Evolutionary conservation across 2,329 filamentous ascomycete species (phyloP).

Genomic region (Byssoonygena ceratinophila): DNA sequence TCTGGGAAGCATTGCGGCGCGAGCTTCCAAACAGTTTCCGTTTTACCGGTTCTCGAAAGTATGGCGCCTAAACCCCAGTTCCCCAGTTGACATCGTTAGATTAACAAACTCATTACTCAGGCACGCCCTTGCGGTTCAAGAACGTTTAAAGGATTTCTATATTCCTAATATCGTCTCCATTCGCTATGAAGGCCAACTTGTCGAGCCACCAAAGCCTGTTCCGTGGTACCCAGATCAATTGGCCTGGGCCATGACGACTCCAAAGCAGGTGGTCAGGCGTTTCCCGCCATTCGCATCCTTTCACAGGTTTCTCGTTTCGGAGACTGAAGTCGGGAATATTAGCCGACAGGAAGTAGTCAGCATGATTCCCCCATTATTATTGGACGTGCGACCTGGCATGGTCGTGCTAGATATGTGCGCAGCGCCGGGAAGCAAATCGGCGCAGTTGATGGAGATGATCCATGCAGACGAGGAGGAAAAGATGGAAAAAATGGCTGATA

Average conservation of each 20-base stretch:
- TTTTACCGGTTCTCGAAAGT: constrained; percentile 92
- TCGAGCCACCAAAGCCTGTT: constrained; percentile 71
- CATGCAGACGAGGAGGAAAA: constrained; percentile 85
- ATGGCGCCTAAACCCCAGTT: constrained; percentile 17
- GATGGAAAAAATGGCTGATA: constrained; percentile 59
- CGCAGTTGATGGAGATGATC: constrained; percentile 88
- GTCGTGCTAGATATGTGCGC: constrained; percentile 92
- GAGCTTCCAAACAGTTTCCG: constrained; percentile 96
- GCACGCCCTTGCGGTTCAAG: constrained; percentile 84
- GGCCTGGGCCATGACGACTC: constrained; percentile 96
- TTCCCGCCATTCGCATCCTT: constrained; percentile 91
- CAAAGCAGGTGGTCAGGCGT: constrained; percentile 88
- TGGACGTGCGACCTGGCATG: constrained; percentile 86
- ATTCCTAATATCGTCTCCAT: constrained; percentile 83
- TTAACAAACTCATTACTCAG: constrained; percentile 32
- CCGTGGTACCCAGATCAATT: constrained; percentile 90
- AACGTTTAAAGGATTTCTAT: constrained; percentile 76
- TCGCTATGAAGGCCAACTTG: constrained; percentile 67
- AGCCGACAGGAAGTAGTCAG: constrained; percentile 95
- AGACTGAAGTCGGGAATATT: constrained; percentile 95
- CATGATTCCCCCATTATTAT: constrained; percentile 93
- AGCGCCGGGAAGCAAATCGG: constrained; percentile 92
- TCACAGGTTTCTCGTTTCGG: constrained; percentile 94
- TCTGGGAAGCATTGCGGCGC: constrained; percentile 72
- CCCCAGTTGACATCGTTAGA: not conserved